Evolutionary conservation across 176 grass and related monocot genomes (phyloP).

Genomic region (Rhipidocladum racemiflorum): DNA sequence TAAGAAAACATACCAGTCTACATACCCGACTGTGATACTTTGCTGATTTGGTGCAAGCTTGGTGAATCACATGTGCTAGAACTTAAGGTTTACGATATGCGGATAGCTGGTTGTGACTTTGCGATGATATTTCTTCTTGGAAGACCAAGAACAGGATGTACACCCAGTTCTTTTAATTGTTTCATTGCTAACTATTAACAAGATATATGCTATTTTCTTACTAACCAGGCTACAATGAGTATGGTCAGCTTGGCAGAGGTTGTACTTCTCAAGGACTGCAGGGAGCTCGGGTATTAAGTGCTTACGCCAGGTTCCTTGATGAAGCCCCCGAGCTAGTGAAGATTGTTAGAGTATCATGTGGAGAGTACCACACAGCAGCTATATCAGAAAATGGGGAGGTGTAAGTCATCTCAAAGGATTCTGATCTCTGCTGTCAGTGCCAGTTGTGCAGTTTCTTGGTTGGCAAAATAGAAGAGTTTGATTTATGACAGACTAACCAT

Average conservation of each 20-base stretch:
- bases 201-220: conserved; percentile 51
- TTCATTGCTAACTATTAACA: conserved; percentile 34
- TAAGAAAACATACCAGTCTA: not conserved
- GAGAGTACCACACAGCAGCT: conserved; percentile 96
- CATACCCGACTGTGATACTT: conserved; percentile 8
- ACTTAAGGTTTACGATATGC: not conserved
- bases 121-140: conserved; percentile 16
- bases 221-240: conserved; percentile 98
- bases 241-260: conserved; percentile 97
- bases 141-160: not conserved
- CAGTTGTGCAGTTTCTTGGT: conserved; percentile 43
- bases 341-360: conserved; percentile 75
- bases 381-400: conserved; percentile 88
- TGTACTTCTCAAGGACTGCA: conserved; percentile 91
- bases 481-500: conserved; percentile 4
- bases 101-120: conserved; percentile 26
- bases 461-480: conserved; percentile 38
- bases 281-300: conserved; percentile 74
- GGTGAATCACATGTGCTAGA: conserved; percentile 24
- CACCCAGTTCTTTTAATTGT: conserved; percentile 5
- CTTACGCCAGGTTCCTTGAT: conserved; percentile 91
- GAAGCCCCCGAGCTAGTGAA: conserved; percentile 88
- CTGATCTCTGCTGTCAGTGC: conserved; percentile 50
- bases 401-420: conserved; percentile 78
- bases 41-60: conserved; percentile 20